Base-by-base conservation (phyloP, 192 early-diverging fungal species). In the Backusella psychrophila region DNA sequence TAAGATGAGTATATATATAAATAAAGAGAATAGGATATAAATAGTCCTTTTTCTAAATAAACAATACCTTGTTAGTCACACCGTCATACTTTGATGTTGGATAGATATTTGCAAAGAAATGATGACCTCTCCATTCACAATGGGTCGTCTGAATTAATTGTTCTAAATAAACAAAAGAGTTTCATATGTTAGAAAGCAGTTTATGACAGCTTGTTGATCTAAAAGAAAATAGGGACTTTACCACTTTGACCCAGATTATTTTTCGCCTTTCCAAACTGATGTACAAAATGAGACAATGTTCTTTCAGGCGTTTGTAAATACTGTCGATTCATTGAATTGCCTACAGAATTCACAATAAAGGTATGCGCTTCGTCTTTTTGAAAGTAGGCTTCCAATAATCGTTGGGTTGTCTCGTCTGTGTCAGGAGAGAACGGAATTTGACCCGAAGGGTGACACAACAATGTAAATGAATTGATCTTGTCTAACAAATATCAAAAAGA, bases 201-300 rank as follows among this genome's bases (percentile, higher is more conserved):
- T 15, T 15, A 44, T 17, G 15, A 3, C 7, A 63, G 3, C 23
- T 66, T 31, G 33, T 33, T 33, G 33, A 66, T 34, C 26, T 23
- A 66, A 19, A 3, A 33, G 33, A 33, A 33, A 41, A 74, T 17
- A 38, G 6, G 21, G 34, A 17, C n/a, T 67, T 67, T 75, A 65
- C 33, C 34, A 15, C 59, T 39, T n/a, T 21, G 35, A 7, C 42
- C 31, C 34, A 65, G 31, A 26, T 15, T 38, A 41, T 69, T 75
- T 74, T 74, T 79, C 14, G 74, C 35, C 14, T 59, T 52, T 36
- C 78, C 78, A 26, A 75, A 79, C n/a, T 72, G 78, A 21, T 75
- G 38, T 33, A 79, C 26, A 75, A 79, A 79, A 63, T 73, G 72
- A 14, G 6, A n/a, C 4, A 26, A 14, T 0, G 42, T 34, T 38